Evolutionary conservation across 768 basidiomycete species (phyloP).

Genomic region (Tulasnella calospora): DNA sequence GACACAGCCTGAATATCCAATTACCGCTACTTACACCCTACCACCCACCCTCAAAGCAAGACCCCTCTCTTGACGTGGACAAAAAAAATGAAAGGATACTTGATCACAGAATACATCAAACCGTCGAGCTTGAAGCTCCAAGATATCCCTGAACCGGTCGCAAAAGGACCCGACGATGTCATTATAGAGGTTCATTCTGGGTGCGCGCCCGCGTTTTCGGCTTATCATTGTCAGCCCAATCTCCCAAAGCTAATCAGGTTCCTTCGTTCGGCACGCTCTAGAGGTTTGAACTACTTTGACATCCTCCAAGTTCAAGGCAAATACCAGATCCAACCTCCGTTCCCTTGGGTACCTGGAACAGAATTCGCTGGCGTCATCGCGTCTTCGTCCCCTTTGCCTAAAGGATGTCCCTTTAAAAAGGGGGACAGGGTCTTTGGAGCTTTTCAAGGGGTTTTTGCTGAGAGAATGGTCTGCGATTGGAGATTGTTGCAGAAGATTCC

Average conservation of each 20-base stretch:
- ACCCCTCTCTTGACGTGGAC: not conserved
- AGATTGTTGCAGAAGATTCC: constrained; percentile 60
- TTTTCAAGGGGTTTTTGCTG: constrained; percentile 73
- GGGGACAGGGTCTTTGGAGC: constrained; percentile 89
- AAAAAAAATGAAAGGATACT: constrained; percentile 66
- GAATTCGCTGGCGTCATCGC: constrained; percentile 83
- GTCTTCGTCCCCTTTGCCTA: constrained; percentile 64
- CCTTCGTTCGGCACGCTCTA: not conserved
- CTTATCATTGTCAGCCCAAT: not conserved
- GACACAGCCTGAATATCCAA: too few relatives aligned
- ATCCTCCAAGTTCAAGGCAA: constrained; percentile 78
- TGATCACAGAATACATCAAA: constrained; percentile 63
- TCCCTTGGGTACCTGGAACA: constrained; percentile 55
- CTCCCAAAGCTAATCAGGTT: not conserved
- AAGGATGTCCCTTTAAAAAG: constrained; percentile 67
- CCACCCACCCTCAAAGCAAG: not conserved
- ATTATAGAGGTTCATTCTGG: constrained; percentile 72
- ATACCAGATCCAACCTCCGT: constrained; percentile 52
- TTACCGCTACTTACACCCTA: not conserved
- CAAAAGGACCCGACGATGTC: constrained; percentile 48
- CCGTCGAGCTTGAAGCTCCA: constrained; percentile 58
- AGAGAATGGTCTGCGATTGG: constrained; percentile 58
- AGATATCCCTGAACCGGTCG: constrained; percentile 55
- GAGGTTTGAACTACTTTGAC: constrained; percentile 71
- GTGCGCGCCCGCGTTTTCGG: constrained; percentile 35